These are phyloP conservation scores for Lactifluus rugatus DNA, from an alignment of 768 basidiomycete species.

Conservation along the genomic window DNA sequence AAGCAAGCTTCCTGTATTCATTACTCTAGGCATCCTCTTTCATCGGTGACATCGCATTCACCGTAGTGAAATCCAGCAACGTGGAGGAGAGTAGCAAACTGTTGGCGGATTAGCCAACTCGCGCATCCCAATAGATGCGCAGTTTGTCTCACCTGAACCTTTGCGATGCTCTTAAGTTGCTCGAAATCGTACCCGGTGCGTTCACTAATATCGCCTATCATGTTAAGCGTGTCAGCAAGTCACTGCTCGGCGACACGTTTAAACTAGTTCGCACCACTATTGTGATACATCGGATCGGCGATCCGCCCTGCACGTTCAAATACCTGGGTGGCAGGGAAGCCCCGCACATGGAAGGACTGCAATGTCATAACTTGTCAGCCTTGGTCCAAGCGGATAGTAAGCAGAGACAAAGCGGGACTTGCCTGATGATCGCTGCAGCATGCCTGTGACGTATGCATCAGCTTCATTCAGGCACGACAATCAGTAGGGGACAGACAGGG, in stretches of 20 bases:
- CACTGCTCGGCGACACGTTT: not conserved
- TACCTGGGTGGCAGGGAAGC: slow-evolving; percentile 78
- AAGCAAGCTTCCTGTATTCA: not conserved
- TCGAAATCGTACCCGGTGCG: slow-evolving; percentile 75
- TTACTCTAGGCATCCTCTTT: not conserved
- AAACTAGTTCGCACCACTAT: slow-evolving; percentile 43
- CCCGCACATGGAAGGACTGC: slow-evolving; percentile 72
- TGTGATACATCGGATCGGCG: slow-evolving; percentile 84
- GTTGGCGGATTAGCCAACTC: not conserved
- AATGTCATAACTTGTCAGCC: not conserved
- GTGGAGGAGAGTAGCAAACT: slow-evolving; percentile 31
- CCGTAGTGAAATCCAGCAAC: slow-evolving; percentile 28
- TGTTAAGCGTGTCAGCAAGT: not conserved
- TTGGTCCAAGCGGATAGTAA: not conserved
- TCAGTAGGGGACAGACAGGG: slow-evolving; percentile 31
- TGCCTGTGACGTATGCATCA: slow-evolving; percentile 31
- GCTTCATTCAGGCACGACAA: not conserved
- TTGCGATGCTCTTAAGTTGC: slow-evolving; percentile 75
- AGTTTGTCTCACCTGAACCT: slow-evolving; percentile 57
- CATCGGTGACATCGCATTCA: not conserved
- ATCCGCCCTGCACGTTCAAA: slow-evolving; percentile 85
- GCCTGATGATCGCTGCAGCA: slow-evolving; percentile 93
- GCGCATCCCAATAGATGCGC: not conserved
- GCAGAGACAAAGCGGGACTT: slow-evolving; percentile 6
- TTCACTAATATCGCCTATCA: slow-evolving; percentile 63